Base-by-base conservation (phyloP, 768 basidiomycete species). In the Amanita exitialis region DNA sequence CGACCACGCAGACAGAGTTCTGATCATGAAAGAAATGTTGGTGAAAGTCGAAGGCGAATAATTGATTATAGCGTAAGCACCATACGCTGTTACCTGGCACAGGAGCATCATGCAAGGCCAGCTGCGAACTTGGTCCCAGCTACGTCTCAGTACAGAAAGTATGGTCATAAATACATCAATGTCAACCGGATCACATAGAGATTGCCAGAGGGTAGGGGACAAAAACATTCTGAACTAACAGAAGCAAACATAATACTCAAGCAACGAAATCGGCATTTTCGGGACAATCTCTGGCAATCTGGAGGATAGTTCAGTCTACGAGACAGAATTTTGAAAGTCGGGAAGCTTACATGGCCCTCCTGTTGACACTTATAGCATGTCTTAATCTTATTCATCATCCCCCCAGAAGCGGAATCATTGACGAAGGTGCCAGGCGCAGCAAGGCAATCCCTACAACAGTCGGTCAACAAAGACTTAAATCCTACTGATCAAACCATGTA, bases 361-460 rank as follows among this genome's bases (percentile, higher is more conserved):
- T 83, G 80, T 62, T 87, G 83, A 60, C 90, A 92, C 61, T 88
- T 90, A 70, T 88, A 92, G 64, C 90, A 92, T 47, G 85, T 88
- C 72, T 86, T 91, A 55, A 62, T 78, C 68, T 79, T 86, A 64
- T 73, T 79, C 38, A 73, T 72, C 12, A 74, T 64, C 28, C 70
- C 71, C 34, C 73, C 71, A 20, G 74, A 72, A 42, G 69, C 56
- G 20, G 61, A 62, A 45, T 74, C 71, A 39, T 77, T 76, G 39
- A 70, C 63, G 21, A 73, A 70, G 18, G 76, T 68, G 20, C 83
- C 82, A 42, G 82, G 77, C 30, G 86, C 65, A 51, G 90, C 90
- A 54, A 90, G 81, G 59, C 90, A 92, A 57, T 90, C 88, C 73
- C 89, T 51, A 39, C 46, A 51, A 28, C 50, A 48, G 39, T 36